Evolutionary conservation across 2,329 filamentous ascomycete genomes (phyloP), one percentile per base, ranked within the genome.

Genomic region (Paecilomyces formosus): DNA sequence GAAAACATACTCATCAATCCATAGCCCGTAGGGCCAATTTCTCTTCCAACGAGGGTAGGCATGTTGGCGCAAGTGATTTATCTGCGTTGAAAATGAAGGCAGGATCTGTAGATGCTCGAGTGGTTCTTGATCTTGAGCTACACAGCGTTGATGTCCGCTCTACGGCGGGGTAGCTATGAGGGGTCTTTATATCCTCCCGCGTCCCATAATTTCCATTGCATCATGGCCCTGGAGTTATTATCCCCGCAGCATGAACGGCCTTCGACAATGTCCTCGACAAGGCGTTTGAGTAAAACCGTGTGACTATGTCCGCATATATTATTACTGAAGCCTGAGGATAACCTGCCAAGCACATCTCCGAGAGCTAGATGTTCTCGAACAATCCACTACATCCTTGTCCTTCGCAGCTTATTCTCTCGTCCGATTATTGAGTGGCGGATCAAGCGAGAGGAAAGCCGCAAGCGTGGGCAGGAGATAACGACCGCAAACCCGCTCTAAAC

Each of bases 21-120:
- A 45, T 61, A 64, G 56, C 62, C 62, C 21, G 58, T 63, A 53
- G 62, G 57, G 12, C 62, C 62, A 30, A 63, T 55, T 55, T 61
- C 53, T 56, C 58, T 63, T 54, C 61, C 62, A 13, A 58, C 45
- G 35, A 64, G 33, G 28, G 53, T 54, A 60, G 62, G 62, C 62
- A 64, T 62, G 26, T 55, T 59, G 22, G 26, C 9, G 28, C 21
- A 39, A 11, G 28, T 15, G 28, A 24, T 54, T 13, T n/a, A 31
- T 35, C 53, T 31, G 53, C 8, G 53, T 18, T 12, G 28, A 26
- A 26, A 53, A 15, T 31, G 21, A 26, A 31, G 24, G 28, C 7
- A 53, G 21, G n/a, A 8, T 31, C 51, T 53, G 28, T 21, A 53
- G 8, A 45, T n/a, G 35, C 1, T 21, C 15, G n/a, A 21, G 7